phyloP scores from a whole-genome alignment of 192 early-diverging fungal genomes.

The Cetraspora pellucida region DNA sequence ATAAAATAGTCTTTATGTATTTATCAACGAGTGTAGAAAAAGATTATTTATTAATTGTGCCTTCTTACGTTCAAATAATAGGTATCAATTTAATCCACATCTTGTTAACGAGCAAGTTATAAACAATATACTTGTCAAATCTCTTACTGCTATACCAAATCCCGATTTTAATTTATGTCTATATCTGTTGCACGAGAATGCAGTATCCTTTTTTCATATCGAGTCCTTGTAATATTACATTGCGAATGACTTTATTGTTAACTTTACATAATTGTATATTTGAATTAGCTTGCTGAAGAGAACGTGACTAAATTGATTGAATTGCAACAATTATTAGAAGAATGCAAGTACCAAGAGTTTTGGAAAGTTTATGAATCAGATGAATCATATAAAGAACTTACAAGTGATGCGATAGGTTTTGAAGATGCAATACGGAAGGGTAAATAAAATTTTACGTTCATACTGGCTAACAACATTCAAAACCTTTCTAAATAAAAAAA shows the following conservation, averaged over 20 bases:
- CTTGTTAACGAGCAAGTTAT: constrained; percentile 71
- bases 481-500: too few species aligned
- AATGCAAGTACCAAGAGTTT: constrained; percentile 72
- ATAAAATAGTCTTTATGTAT: not conserved
- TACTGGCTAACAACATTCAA: too few species aligned
- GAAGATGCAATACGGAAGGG: constrained; percentile 69
- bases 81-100: constrained; percentile 90
- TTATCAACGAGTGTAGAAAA: not conserved
- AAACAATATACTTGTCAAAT: constrained; percentile 77
- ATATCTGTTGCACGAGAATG: constrained; percentile 79
- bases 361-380: constrained; percentile 66
- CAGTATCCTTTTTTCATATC: constrained; percentile 43
- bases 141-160: constrained; percentile 79
- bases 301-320: constrained; percentile 61
- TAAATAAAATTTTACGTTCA: constrained; percentile 33
- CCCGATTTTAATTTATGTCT: constrained; percentile 91
- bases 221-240: too few species aligned
- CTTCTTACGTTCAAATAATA: constrained; percentile 16
- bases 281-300: constrained; percentile 43
- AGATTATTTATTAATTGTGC: not conserved
- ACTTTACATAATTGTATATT: too few species aligned
- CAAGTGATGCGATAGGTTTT: constrained; percentile 69
- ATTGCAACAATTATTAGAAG: constrained; percentile 81
- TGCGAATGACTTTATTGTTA: too few species aligned
- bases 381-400: constrained; percentile 58